phyloP scores from a whole-genome alignment of 2,329 filamentous ascomycete genomes.

The Ploettnerulaceae sp. region DNA sequence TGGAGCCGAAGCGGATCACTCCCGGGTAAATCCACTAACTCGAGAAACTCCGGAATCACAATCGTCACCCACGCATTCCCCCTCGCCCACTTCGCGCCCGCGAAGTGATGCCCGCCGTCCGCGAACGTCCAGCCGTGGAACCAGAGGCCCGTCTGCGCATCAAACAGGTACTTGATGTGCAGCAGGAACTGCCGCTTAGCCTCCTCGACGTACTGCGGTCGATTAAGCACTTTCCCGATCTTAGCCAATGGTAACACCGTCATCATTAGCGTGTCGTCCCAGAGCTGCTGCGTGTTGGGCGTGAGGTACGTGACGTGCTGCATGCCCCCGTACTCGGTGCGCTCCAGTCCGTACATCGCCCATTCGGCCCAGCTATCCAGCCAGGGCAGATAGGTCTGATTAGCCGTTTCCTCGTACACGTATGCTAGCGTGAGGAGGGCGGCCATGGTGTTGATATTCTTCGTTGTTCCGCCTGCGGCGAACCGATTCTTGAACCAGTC shows the following conservation, averaged over 20 bases:
- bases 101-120: conserved; percentile 59
- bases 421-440: conserved; percentile 70
- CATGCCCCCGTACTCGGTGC: conserved; percentile 59
- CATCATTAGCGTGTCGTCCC: conserved; percentile 89
- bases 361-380: conserved; percentile 78
- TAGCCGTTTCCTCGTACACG: conserved; percentile 70
- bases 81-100: conserved; percentile 51
- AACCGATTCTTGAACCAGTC: conserved; percentile 68
- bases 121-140: conserved; percentile 81
- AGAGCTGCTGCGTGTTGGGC: conserved; percentile 69
- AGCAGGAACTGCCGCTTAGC: conserved; percentile 73
- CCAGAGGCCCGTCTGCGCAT: conserved; percentile 63
- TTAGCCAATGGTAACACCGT: conserved; percentile 76
- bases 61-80: conserved; percentile 75
- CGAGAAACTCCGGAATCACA: conserved; percentile 76
- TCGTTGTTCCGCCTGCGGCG: conserved; percentile 54
- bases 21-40: conserved; percentile 58
- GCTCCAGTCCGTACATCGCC: conserved; percentile 71
- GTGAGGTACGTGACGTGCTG: conserved; percentile 44
- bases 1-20: conserved; percentile 48
- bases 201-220: conserved; percentile 71
- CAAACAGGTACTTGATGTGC: conserved; percentile 75
- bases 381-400: conserved; percentile 68
- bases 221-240: conserved; percentile 58
- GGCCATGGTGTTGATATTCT: conserved; percentile 84